These are phyloP conservation scores for Botrytis cinerea DNA, from an alignment of 2,329 filamentous ascomycete species.

Conservation along the genomic window DNA sequence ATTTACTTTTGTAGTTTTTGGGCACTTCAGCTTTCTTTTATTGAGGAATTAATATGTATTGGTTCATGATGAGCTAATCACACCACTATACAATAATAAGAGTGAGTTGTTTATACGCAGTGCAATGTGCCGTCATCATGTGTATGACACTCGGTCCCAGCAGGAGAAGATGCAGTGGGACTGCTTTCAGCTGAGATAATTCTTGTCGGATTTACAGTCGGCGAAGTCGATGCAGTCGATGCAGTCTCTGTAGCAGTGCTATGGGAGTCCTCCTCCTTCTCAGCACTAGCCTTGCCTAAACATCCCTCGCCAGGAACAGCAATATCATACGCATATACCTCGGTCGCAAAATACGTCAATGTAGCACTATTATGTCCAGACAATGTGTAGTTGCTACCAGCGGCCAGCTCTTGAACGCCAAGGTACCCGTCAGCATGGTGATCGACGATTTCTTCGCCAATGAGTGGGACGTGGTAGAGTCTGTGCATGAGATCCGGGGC, in stretches of 20 bases:
- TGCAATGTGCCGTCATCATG: conserved; percentile 5
- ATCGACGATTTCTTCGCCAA: conserved; percentile 61
- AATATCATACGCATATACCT: conserved; percentile 66
- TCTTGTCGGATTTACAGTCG: background rate
- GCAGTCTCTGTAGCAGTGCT: background rate
- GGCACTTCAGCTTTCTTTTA: too few species aligned
- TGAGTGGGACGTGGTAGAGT: conserved; percentile 60
- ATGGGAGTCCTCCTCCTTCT: background rate
- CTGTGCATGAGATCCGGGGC: conserved; percentile 64
- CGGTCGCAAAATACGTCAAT: conserved; percentile 69
- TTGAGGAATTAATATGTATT: background rate
- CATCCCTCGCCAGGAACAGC: conserved; percentile 49
- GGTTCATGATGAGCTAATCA: background rate
- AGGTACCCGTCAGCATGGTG: conserved; percentile 63
- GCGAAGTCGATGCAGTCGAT: background rate
- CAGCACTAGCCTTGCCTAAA: background rate
- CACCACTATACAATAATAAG: background rate
- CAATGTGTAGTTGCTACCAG: conserved; percentile 49
- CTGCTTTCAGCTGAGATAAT: background rate
- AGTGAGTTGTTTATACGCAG: background rate
- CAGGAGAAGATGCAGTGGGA: background rate
- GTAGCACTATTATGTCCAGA: conserved; percentile 60
- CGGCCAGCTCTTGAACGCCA: conserved; percentile 55
- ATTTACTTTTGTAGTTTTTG: background rate
- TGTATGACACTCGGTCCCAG: conserved; percentile 4